Conservation (phyloP, 1,284 basidiomycete species). For the Pseudozyma thailandica region DNA sequence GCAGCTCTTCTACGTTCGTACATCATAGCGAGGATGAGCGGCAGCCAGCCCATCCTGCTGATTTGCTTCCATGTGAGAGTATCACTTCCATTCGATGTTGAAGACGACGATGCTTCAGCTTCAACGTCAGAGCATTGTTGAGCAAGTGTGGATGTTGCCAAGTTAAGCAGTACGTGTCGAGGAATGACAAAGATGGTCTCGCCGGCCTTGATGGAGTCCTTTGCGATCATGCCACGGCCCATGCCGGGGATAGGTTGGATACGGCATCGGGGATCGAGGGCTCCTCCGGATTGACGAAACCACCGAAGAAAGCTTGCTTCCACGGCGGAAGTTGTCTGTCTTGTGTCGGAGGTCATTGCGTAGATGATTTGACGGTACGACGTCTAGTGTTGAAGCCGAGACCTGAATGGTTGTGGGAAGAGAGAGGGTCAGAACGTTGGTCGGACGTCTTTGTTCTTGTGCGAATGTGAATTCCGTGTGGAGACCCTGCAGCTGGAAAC, state of each 20-base stretch:
- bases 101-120: constrained; percentile 17
- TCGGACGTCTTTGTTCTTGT: background rate
- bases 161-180: constrained; percentile 80
- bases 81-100: background rate
- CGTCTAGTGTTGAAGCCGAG: background rate
- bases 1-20: constrained; percentile 76
- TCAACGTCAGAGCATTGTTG: constrained; percentile 28
- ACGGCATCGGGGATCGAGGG: constrained; percentile 69
- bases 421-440: too few relatives aligned
- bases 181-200: constrained; percentile 85
- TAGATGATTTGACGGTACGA: background rate
- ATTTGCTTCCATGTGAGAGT: constrained; percentile 38
- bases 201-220: constrained; percentile 78
- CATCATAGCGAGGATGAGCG: constrained; percentile 92
- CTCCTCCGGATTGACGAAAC: constrained; percentile 68
- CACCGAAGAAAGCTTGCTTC: constrained; percentile 67
- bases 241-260: constrained; percentile 73
- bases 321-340: constrained; percentile 37
- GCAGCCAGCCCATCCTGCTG: constrained; percentile 77
- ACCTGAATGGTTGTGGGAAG: background rate
- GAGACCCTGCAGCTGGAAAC: constrained; percentile 20
- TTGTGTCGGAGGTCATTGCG: constrained; percentile 6
- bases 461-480: too few relatives aligned
- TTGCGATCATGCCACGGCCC: constrained; percentile 79
- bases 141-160: constrained; percentile 76